Percentiles rank a stretch among this genome's conserved stretches.
phyloP scores from a whole-genome alignment of 129 eudicot species.

The Centella asiatica region DNA sequence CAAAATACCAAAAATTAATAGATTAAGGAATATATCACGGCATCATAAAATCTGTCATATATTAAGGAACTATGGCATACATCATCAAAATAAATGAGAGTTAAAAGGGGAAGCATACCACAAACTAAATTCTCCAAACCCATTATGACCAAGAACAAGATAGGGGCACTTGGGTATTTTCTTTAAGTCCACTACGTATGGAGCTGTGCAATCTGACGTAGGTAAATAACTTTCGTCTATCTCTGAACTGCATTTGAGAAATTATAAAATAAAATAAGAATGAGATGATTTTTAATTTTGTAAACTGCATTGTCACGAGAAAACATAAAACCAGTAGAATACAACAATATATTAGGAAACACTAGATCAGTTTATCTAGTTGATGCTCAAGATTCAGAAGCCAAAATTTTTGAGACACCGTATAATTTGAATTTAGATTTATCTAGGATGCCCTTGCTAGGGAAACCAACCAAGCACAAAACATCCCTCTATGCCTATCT shows the following conservation, averaged over 20 bases:
- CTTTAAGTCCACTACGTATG: conserved; percentile 54
- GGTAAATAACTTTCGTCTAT: conserved; percentile 49
- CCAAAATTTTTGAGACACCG: not conserved
- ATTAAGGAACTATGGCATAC: not conserved
- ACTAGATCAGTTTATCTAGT: not conserved
- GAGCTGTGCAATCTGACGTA: conserved; percentile 46
- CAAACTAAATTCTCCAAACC: conserved; percentile 63
- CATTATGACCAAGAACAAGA: conserved; percentile 70
- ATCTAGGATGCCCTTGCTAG: too few species aligned
- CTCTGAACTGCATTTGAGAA: conserved; percentile 41
- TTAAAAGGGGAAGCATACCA: conserved; percentile 45
- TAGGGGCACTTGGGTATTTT: conserved; percentile 49
- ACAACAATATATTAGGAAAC: not conserved
- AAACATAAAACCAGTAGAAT: too few species aligned
- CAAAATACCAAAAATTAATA: not conserved
- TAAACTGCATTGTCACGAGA: too few species aligned
- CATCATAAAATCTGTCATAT: not conserved
- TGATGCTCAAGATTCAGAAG: not conserved
- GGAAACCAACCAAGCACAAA: too few species aligned
- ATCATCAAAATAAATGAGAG: not conserved
- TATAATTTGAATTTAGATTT: too few species aligned
- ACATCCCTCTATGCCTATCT: too few species aligned
- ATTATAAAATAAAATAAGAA: conserved; percentile 7
- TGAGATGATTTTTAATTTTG: too few species aligned
- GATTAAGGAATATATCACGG: not conserved